A percentile compares a stretch with the other conserved stretches of the same genome.
Evolutionary conservation across 2,329 filamentous ascomycete species (phyloP).

Genomic region (Chalara sp.): DNA sequence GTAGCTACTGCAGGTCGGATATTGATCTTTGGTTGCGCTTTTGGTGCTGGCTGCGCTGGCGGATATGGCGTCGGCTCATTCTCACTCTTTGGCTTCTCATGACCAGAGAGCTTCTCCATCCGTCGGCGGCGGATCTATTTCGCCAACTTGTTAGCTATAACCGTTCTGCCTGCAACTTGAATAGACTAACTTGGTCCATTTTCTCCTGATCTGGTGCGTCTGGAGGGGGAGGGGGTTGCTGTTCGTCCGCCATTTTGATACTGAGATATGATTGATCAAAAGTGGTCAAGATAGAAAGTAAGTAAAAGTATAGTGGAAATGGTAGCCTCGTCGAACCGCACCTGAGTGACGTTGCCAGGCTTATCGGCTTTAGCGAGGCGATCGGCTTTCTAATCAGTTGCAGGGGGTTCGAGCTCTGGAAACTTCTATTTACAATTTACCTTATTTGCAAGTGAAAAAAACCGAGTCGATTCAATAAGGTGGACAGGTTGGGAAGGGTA

Average conservation of each 20-base stretch:
- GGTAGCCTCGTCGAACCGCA: constrained; percentile 7
- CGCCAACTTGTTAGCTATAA: constrained; percentile 2
- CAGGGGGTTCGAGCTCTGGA: constrained; percentile 4
- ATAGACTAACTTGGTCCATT: constrained; percentile 44
- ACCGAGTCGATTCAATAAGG: too few species aligned
- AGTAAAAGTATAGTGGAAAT: background rate
- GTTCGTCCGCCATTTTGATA: constrained; percentile 23
- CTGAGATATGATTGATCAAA: background rate
- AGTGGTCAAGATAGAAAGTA: too few species aligned
- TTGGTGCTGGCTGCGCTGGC: constrained; percentile 10
- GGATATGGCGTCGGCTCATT: constrained; percentile 6
- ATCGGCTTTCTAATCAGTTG: constrained; percentile 8
- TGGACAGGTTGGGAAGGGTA: too few species aligned
- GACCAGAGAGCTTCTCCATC: constrained; percentile 22
- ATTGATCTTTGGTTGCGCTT: constrained; percentile 14
- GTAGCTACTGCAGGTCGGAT: constrained; percentile 19
- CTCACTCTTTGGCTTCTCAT: constrained; percentile 13
- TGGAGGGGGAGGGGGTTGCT: constrained; percentile 14
- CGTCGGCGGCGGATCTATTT: constrained; percentile 20
- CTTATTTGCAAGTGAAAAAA: too few species aligned
- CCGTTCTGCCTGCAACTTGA: background rate
- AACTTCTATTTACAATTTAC: constrained; percentile 3
- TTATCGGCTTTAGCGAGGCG: constrained; percentile 6
- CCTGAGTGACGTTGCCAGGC: background rate
- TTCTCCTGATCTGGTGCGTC: constrained; percentile 52